Evolutionary conservation across 116 monocot genomes (phyloP).

Genomic region (Iris pallida): DNA sequence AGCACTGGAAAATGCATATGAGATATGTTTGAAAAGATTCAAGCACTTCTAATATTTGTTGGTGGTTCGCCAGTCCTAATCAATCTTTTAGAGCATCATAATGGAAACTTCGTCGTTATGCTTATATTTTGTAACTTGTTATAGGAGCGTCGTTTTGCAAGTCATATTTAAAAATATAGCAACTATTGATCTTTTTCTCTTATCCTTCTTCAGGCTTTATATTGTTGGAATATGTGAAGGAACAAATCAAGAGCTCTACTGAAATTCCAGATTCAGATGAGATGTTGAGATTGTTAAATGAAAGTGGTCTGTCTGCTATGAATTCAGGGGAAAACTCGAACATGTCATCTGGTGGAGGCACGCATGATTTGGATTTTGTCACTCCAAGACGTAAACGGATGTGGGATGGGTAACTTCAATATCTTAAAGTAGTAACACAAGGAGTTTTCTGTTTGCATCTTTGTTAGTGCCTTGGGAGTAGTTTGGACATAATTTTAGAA

Average conservation of each 20-base stretch:
- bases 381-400: conserved; percentile 5
- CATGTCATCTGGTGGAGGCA: neutral
- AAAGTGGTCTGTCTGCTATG: neutral
- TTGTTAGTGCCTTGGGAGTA: neutral
- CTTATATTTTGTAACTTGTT: too few relatives aligned
- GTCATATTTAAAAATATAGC: too few relatives aligned
- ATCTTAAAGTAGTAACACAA: neutral
- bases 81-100: too few relatives aligned
- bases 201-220: conserved; percentile 4
- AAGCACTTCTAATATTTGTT: too few relatives aligned
- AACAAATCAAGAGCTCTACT: neutral
- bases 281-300: neutral
- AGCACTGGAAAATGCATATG: too few relatives aligned
- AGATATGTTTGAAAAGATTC: too few relatives aligned
- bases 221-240: conserved; percentile 8
- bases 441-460: neutral
- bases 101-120: too few relatives aligned
- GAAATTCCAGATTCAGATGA: conserved; percentile 2
- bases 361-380: neutral
- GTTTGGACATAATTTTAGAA: too few relatives aligned
- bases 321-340: neutral
- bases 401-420: conserved; percentile 3
- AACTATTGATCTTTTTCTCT: too few relatives aligned
- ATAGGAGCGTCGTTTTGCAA: too few relatives aligned
- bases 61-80: too few relatives aligned